A percentile compares a stretch with the other conserved stretches of the same genome.
These are phyloP conservation scores for Aspergillus bombycis DNA, from an alignment of 2,329 filamentous ascomycete species.

Conservation along the genomic window DNA sequence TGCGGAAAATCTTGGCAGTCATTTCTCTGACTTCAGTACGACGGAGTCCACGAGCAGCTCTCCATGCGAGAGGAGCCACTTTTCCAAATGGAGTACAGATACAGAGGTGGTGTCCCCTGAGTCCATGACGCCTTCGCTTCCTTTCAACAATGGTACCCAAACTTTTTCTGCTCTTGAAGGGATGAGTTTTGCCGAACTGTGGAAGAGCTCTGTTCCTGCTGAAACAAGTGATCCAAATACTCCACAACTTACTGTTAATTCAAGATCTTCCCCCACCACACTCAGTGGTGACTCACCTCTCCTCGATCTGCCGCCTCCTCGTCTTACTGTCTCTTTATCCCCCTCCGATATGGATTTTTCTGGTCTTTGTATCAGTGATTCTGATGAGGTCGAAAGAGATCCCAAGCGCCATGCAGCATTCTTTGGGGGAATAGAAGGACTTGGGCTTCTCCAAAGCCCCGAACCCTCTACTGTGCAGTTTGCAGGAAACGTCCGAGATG, in stretches of 20 bases:
- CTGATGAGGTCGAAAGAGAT: conserved; percentile 37
- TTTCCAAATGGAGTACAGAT: conserved; percentile 47
- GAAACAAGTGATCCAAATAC: conserved; percentile 41
- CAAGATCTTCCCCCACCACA: conserved; percentile 34
- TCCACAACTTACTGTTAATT: conserved; percentile 37
- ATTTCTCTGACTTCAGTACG: conserved; percentile 46
- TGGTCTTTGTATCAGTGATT: conserved; percentile 37
- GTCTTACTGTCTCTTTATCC: conserved; percentile 30
- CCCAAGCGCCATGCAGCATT: conserved; percentile 43
- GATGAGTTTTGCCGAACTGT: conserved; percentile 27
- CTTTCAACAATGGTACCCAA: conserved; percentile 32
- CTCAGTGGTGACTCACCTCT: conserved; percentile 30
- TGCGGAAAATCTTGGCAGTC: conserved; percentile 40
- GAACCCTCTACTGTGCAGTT: conserved; percentile 29
- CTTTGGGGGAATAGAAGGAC: conserved; percentile 34
- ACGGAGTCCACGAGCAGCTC: conserved; percentile 36
- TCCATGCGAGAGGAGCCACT: conserved; percentile 38
- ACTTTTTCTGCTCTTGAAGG: conserved; percentile 23
- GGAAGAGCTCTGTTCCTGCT: conserved; percentile 23
- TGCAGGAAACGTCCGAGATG: conserved; percentile 17
- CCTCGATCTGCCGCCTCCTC: conserved; percentile 29
- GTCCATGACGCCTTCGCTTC: conserved; percentile 40
- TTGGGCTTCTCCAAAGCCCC: conserved; percentile 30
- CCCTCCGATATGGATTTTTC: conserved; percentile 33
- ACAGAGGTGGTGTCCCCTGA: conserved; percentile 39